Evolutionary conservation across 805 yeast species (phyloP).

Genomic region (Schwanniomyces pseudopolymorphus): DNA sequence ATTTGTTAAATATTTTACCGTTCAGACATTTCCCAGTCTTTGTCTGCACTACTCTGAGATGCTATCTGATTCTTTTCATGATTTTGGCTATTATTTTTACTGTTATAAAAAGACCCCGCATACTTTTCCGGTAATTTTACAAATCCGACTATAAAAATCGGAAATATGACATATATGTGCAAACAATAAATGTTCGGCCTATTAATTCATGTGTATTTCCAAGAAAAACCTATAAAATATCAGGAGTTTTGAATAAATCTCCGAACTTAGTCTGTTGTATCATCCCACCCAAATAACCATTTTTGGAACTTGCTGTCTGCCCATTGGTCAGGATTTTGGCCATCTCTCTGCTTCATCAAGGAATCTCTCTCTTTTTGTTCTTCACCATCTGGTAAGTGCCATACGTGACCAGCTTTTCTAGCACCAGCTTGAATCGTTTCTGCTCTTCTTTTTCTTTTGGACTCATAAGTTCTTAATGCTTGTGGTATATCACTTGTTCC

Average conservation of each 20-base stretch:
- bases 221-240: background rate
- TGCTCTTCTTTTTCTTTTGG: constrained; percentile 20
- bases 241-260: background rate
- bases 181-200: no score
- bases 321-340: constrained; percentile 21
- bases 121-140: background rate
- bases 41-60: no score
- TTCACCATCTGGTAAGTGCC: constrained; percentile 25
- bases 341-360: constrained; percentile 7
- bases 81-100: background rate
- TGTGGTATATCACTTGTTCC: constrained; percentile 14
- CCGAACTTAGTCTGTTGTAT: constrained; percentile 7
- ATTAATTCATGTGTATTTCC: no score
- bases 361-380: constrained; percentile 24
- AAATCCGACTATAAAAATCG: background rate
- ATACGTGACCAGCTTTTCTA: constrained; percentile 16
- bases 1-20: background rate
- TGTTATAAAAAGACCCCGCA: background rate
- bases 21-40: no score
- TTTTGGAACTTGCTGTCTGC: constrained; percentile 26
- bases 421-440: constrained; percentile 21
- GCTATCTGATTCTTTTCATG: no score
- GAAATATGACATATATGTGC: no score
- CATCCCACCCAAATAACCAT: constrained; percentile 24
- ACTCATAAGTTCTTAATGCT: constrained; percentile 15